A percentile compares a stretch with the other conserved stretches of the same genome.
phyloP scores from a whole-genome alignment of 78 protist genomes.

The Tieghemostelium lacteum region DNA sequence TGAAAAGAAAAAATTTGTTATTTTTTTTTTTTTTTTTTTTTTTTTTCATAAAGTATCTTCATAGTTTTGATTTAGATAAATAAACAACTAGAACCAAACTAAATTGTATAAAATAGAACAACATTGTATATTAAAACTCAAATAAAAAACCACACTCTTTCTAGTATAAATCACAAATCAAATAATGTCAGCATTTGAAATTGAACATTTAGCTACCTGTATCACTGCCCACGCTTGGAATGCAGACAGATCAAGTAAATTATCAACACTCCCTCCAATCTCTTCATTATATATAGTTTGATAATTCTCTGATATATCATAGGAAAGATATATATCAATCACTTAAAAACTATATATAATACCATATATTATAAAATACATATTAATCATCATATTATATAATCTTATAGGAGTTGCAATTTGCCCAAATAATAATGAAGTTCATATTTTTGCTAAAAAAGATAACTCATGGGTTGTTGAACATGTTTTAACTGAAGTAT shows the following conservation, averaged over 20 bases:
- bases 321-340: no score
- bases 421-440: constrained; percentile 91
- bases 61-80: no score
- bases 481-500: constrained; percentile 69
- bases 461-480: constrained; percentile 56
- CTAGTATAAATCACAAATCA: background rate
- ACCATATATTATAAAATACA: no score
- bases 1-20: no score
- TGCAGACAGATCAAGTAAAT: constrained; percentile 86
- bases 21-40: no score
- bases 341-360: no score
- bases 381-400: background rate
- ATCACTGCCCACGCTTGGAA: constrained; percentile 92
- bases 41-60: no score
- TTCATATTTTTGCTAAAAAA: constrained; percentile 81
- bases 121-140: no score
- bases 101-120: no score
- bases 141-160: no score
- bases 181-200: constrained; percentile 62
- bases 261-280: background rate
- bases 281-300: background rate
- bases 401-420: constrained; percentile 87
- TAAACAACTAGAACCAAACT: no score
- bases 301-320: no score
- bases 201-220: constrained; percentile 67